Evolutionary conservation across 2,329 filamentous ascomycete genomes (phyloP), one percentile per base, ranked within the genome.

Genomic region (Graphilbum fragrans): DNA sequence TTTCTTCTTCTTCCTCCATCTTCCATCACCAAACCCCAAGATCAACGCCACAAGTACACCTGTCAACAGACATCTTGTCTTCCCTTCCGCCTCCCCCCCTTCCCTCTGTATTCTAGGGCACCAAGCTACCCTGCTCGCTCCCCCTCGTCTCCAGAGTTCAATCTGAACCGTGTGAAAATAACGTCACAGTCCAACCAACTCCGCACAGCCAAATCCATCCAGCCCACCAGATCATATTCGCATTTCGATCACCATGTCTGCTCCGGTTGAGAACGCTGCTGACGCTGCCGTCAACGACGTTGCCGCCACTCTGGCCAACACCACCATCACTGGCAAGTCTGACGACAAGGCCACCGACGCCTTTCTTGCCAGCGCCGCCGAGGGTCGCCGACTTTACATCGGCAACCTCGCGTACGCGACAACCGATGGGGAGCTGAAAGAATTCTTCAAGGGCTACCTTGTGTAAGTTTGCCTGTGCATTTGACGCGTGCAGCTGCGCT

Each of bases 401-500:
- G 92, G 92, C 76, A 98, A 98, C 77, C 85, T 98, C 80, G 92
- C 92, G 61, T 98, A 98, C 69, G 88, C 90, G 82, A 96, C 92
- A 81, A 94, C 87, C 67, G 92, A 96, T 85, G 92, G 85, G 82
- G 87, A 95, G 82, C 86, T 98, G 78, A 94, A 93, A 77, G 85
- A 92, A 58, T 98, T 98, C 79, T 98, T 98, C 83, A 90, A 92
- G 77, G 85, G 82, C 69, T 96, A 94, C 77, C 83, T 92, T 74
- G 86, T 98, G 92, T 98, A 78, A 77, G 90, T 85, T n/a, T n/a
- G n/a, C n/a, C n/a, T n/a, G n/a, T n/a, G n/a, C n/a, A n/a, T n/a
- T n/a, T n/a, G n/a, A n/a, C n/a, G n/a, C n/a, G n/a, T n/a, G n/a
- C n/a, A n/a, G n/a, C n/a, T n/a, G n/a, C n/a, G n/a, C n/a, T n/a